Evolutionary conservation across 805 yeast genomes (phyloP).

Genomic region (Pichia sporocuriosa): DNA sequence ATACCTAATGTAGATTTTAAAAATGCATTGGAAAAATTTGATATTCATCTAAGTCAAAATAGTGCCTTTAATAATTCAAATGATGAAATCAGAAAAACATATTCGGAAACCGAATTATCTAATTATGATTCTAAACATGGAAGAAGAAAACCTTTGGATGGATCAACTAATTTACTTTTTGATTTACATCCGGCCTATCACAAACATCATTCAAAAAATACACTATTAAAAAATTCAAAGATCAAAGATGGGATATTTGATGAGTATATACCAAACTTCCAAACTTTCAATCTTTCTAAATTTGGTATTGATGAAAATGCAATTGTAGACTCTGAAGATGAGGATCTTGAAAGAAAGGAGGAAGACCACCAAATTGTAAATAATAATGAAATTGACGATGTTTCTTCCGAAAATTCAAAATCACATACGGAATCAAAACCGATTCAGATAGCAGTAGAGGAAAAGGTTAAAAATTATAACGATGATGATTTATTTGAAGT

Average conservation of each 20-base stretch:
- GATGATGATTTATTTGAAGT: conserved; percentile 10
- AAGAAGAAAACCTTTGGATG: conserved; percentile 12
- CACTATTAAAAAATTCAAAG: background rate
- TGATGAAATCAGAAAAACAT: conserved; percentile 40
- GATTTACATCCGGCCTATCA: background rate
- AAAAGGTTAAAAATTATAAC: background rate
- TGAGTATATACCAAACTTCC: conserved; percentile 67
- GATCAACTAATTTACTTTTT: background rate
- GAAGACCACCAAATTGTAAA: background rate
- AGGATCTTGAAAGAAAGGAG: background rate
- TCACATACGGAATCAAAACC: conserved; percentile 22
- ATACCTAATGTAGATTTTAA: conserved; percentile 22
- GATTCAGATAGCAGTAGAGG: conserved; percentile 24
- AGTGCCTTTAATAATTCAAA: background rate
- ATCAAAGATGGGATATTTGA: conserved; percentile 50
- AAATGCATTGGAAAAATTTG: conserved; percentile 16
- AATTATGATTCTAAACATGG: conserved; percentile 43
- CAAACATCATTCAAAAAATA: conserved; percentile 1
- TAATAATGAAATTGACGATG: no score
- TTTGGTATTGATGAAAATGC: conserved; percentile 17
- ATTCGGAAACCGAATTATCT: conserved; percentile 58
- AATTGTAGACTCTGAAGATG: conserved; percentile 9
- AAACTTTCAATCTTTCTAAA: conserved; percentile 27
- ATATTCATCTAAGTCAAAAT: background rate
- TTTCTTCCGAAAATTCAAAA: conserved; percentile 2